Base-by-base conservation (phyloP, 106 monocot genomes). In the Acanthochlamys bracteata region DNA sequence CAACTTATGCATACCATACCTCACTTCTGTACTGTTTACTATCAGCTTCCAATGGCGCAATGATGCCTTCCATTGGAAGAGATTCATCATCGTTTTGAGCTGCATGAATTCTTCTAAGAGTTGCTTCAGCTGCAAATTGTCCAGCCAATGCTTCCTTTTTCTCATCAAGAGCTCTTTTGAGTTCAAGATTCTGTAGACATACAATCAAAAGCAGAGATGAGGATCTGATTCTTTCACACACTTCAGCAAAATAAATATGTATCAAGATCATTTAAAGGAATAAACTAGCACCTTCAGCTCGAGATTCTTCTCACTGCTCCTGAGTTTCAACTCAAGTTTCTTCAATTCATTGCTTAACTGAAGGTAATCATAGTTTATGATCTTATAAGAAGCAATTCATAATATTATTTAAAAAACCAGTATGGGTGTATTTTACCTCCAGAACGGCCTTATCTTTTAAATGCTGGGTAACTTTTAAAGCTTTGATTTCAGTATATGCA, bases 81-180 rank as follows among this genome's bases (percentile, higher is more conserved):
- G 42, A 55, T n/a, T 76, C 72, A 26, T 76, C 80, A 39, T 72
- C 72, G 25, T 69, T 76, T 58, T 74, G 84, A 41, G 64, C 21
- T 46, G 89, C 68, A 66, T 82, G 76, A 27, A 82, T 56, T 82
- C 89, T 82, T 72, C 84, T 74, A 0, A 89, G 66, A 27, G 89
- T 64, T 39, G 79, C 76, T 79, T 89, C 89, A 15, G 84, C 89
- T 8, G 84, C 84, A 69, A 76, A 89, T 39, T 84, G 84, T 42
- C 79, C 79, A 57, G 81, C 67, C 57, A 82, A 33, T 23, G 89
- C 89, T 39, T 79, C 84, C 66, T 82, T 89, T 65, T 82, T 84
- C 74, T 81, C 82, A 46, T 52, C 55, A 21, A 42, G 63, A 47
- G 79, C 68, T 55, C 61, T 84, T 23, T 82, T 84, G 51, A 79